Percentiles rank a stretch among this genome's conserved stretches.
These are phyloP conservation scores for Dendrobium chrysotoxum DNA, from an alignment of 106 monocot species.

Conservation along the genomic window DNA sequence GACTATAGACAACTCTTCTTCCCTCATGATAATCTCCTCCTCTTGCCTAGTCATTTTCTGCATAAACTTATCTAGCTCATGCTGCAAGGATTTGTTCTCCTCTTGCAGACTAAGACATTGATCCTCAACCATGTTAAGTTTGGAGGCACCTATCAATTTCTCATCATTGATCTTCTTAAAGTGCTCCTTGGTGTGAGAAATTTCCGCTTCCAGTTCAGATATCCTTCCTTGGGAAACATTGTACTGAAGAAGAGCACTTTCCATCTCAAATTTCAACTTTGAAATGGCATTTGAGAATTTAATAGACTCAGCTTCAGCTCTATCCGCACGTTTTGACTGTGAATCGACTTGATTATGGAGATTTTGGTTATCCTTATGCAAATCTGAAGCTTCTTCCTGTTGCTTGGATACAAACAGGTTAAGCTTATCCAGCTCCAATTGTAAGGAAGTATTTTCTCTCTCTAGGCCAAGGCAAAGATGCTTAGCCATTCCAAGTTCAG, in stretches of 20 bases:
- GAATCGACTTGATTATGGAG: neutral
- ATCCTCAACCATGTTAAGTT: slow-evolving; percentile 23
- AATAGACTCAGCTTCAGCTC: slow-evolving; percentile 18
- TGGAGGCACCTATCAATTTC: slow-evolving; percentile 7
- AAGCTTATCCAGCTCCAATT: slow-evolving; percentile 23
- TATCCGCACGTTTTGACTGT: slow-evolving; percentile 1
- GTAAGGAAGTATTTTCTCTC: slow-evolving; percentile 25
- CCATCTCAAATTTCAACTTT: slow-evolving; percentile 35
- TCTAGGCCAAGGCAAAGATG: slow-evolving; percentile 20
- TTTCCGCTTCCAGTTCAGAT: slow-evolving; percentile 33
- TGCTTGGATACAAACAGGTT: slow-evolving; percentile 18
- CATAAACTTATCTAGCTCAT: slow-evolving; percentile 1
- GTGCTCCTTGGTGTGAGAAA: slow-evolving; percentile 24
- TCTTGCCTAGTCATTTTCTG: neutral
- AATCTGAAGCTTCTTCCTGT: slow-evolving; percentile 13
- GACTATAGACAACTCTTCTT: neutral
- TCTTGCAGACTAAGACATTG: slow-evolving; percentile 24
- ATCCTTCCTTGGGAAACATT: slow-evolving; percentile 25
- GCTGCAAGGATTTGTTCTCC: slow-evolving; percentile 12
- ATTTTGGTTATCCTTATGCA: neutral
- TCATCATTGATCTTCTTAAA: slow-evolving; percentile 36
- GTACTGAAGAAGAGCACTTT: slow-evolving; percentile 29
- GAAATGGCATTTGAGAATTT: slow-evolving; percentile 31
- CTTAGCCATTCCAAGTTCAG: slow-evolving; percentile 20
- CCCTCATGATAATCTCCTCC: slow-evolving; percentile 3